A percentile compares a stretch with the other conserved stretches of the same genome.
Evolutionary conservation across 2,329 filamentous ascomycete genomes (phyloP).

Genomic region (Apiospora sp.): DNA sequence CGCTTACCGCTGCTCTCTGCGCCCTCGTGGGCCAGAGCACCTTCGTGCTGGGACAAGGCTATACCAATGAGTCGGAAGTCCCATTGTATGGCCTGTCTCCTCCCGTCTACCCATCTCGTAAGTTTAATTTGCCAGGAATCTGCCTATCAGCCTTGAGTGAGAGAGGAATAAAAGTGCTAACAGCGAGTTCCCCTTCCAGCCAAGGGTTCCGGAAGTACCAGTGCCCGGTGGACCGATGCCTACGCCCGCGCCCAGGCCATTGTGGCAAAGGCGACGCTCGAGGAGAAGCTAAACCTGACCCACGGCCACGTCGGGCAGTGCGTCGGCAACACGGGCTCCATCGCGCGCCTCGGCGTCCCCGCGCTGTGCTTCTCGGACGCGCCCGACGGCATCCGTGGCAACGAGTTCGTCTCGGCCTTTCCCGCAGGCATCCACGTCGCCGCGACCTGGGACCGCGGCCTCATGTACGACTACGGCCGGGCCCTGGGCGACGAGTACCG

Average conservation of each 20-base stretch:
- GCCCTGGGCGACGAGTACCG: constrained; percentile 46
- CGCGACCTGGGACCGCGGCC: constrained; percentile 67
- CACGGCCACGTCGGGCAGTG: constrained; percentile 44
- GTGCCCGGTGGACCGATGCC: constrained; percentile 65
- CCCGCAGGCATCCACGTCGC: constrained; percentile 69
- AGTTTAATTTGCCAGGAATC: no score
- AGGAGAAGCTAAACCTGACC: constrained; percentile 68
- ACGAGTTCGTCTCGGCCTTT: constrained; percentile 56
- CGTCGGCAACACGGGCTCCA: constrained; percentile 51
- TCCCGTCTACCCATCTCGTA: constrained; percentile 60
- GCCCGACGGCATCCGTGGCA: constrained; percentile 44
- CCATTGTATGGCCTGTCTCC: constrained; percentile 60
- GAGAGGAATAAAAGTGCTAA: no score
- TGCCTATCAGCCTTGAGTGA: no score
- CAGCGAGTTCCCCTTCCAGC: constrained; percentile 50
- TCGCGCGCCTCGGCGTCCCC: constrained; percentile 50
- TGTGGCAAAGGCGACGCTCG: constrained; percentile 75
- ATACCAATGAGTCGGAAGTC: constrained; percentile 40
- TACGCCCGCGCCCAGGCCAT: constrained; percentile 73
- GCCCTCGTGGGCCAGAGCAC: constrained; percentile 16
- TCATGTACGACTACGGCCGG: constrained; percentile 47
- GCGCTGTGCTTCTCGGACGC: constrained; percentile 51
- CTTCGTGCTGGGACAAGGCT: constrained; percentile 4
- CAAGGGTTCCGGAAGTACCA: constrained; percentile 62
- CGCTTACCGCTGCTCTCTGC: constrained; percentile 18